Conservation (phyloP, 495 filamentous ascomycete genomes). For the Umbilicaria muhlenbergii region DNA sequence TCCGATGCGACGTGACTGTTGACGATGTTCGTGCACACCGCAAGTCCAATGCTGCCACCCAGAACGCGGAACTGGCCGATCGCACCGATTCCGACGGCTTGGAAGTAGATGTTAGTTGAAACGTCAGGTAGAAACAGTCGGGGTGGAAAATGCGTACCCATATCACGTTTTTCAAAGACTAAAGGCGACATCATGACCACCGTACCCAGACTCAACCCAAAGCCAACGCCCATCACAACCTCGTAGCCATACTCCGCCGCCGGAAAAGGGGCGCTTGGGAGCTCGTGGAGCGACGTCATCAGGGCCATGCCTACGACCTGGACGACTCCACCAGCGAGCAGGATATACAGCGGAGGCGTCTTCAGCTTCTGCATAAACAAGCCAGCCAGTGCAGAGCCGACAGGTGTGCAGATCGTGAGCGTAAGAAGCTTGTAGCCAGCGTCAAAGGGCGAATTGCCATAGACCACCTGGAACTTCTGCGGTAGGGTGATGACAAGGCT, state of each 20-base stretch:
- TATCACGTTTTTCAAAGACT: conserved; percentile 21
- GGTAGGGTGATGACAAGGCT: conserved; percentile 37
- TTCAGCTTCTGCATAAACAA: conserved; percentile 15
- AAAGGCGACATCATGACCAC: conserved; percentile 35
- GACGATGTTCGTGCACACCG: conserved; percentile 13
- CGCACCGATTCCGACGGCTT: conserved; percentile 13
- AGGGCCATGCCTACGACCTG: conserved; percentile 34
- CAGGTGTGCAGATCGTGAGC: conserved; percentile 11
- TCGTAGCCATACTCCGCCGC: conserved; percentile 32
- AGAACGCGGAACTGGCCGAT: conserved; percentile 10
- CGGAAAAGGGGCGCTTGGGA: conserved; percentile 6
- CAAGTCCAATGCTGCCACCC: conserved; percentile 19
- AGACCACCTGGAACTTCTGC: conserved; percentile 39
- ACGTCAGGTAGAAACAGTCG: not conserved
- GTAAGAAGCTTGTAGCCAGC: conserved; percentile 24
- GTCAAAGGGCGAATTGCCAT: conserved; percentile 16
- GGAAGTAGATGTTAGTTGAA: not conserved
- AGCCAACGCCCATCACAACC: conserved; percentile 36
- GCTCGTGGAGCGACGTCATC: conserved; percentile 20
- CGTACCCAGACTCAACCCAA: conserved; percentile 31
- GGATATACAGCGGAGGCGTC: conserved; percentile 31
- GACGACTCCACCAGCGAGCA: conserved; percentile 22
- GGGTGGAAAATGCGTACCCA: conserved; percentile 1
- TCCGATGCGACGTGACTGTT: conserved; percentile 11
- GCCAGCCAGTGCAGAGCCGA: conserved; percentile 11